phyloP scores from a whole-genome alignment of 768 basidiomycete species.

The Cystobasidium ongulense region DNA sequence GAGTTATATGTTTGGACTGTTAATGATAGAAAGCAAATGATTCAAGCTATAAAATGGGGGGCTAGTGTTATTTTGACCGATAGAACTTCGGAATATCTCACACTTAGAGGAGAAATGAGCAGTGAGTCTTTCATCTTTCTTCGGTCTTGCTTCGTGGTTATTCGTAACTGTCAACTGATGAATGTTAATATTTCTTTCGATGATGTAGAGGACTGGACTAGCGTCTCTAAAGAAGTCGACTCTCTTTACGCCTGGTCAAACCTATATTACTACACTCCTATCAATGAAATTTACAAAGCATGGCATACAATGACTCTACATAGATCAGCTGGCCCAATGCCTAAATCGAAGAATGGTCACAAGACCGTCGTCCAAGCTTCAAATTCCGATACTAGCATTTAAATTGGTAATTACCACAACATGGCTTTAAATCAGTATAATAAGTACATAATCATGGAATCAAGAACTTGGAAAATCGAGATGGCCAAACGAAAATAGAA shows the following conservation, averaged over 20 bases:
- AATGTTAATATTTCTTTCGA: no score
- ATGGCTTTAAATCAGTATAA: no score
- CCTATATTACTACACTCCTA: conserved; percentile 12
- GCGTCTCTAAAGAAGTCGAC: conserved; percentile 13
- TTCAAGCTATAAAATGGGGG: conserved; percentile 55
- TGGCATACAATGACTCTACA: conserved; percentile 17
- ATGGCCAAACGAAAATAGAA: no score
- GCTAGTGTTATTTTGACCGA: conserved; percentile 73
- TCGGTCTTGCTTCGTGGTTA: neutral
- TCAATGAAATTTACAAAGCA: conserved; percentile 28
- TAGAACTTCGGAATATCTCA: conserved; percentile 43
- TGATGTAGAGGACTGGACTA: conserved; percentile 24
- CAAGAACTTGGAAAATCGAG: neutral
- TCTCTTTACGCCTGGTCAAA: conserved; percentile 11
- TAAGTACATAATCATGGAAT: no score
- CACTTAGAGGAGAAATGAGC: conserved; percentile 38
- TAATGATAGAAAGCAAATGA: conserved; percentile 55
- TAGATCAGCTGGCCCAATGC: conserved; percentile 22
- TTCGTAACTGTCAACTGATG: neutral
- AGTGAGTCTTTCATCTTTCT: conserved; percentile 10
- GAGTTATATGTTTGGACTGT: conserved; percentile 90
- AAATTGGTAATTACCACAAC: neutral
- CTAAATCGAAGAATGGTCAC: neutral
- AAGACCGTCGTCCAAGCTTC: neutral
- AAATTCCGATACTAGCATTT: neutral